Conservation (phyloP, 768 basidiomycete species). For the Symmetrospora coprosmae region DNA sequence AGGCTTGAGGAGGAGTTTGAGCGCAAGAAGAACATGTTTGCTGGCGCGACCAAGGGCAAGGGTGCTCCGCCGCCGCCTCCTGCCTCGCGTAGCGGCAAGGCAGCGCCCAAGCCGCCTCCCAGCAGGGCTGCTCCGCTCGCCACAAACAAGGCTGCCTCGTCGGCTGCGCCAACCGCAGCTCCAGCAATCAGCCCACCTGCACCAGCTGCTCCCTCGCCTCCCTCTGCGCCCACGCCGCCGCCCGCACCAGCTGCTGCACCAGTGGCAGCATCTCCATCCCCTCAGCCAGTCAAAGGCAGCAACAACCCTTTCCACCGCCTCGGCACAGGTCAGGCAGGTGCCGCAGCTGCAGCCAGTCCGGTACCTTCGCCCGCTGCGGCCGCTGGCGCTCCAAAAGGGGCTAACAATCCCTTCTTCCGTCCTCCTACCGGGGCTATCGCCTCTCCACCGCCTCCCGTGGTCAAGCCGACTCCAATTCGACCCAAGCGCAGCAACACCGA, state of each 20-base stretch:
- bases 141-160: too few species aligned
- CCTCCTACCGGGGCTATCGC: slow-evolving; percentile 37
- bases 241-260: slow-evolving; percentile 23
- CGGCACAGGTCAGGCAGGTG: too few species aligned
- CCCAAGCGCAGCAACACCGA: slow-evolving; percentile 32
- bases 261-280: slow-evolving; percentile 27
- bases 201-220: slow-evolving; percentile 38
- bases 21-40: slow-evolving; percentile 27
- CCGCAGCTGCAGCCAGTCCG: slow-evolving; percentile 36
- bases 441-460: slow-evolving; percentile 31
- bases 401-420: slow-evolving; percentile 65
- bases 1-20: slow-evolving; percentile 43
- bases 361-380: slow-evolving; percentile 38
- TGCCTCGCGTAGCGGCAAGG: slow-evolving; percentile 30
- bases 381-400: slow-evolving; percentile 40
- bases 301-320: slow-evolving; percentile 72
- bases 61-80: slow-evolving; percentile 37
- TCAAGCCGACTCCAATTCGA: slow-evolving; percentile 25
- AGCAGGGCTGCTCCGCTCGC: neutral
- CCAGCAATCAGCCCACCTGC: slow-evolving; percentile 32
- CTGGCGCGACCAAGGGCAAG: slow-evolving; percentile 26
- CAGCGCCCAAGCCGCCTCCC: slow-evolving; percentile 21
- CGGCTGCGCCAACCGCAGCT: neutral
- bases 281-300: slow-evolving; percentile 32
- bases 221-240: slow-evolving; percentile 33